These are phyloP conservation scores for Taxawa tesnikishii DNA, from an alignment of 2,329 filamentous ascomycete genomes.

Conservation along the genomic window DNA sequence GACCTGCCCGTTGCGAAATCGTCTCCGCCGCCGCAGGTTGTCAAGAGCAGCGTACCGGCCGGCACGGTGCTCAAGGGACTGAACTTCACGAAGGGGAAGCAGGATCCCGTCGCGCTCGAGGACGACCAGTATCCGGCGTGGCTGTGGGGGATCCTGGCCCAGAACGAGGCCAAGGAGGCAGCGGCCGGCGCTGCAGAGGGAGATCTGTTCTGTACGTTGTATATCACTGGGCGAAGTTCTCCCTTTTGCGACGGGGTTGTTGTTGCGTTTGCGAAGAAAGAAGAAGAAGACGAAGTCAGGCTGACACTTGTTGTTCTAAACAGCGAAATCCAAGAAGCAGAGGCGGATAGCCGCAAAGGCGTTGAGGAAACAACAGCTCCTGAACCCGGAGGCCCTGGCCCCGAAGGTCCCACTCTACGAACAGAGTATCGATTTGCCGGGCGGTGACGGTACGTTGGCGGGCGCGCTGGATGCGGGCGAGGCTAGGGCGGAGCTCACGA, in stretches of 20 bases:
- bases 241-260: too few relatives aligned
- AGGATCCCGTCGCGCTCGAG: slow-evolving; percentile 60
- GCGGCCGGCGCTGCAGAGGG: slow-evolving; percentile 40
- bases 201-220: slow-evolving; percentile 65
- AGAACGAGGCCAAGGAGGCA: slow-evolving; percentile 40
- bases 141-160: slow-evolving; percentile 63
- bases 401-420: slow-evolving; percentile 60
- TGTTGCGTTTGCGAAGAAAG: too few relatives aligned
- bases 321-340: slow-evolving; percentile 78
- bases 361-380: slow-evolving; percentile 47
- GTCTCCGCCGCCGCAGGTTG: slow-evolving; percentile 15
- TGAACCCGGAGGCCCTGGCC: slow-evolving; percentile 51
- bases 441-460: slow-evolving; percentile 33
- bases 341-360: slow-evolving; percentile 58
- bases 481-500: slow-evolving; percentile 51
- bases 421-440: slow-evolving; percentile 63
- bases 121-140: slow-evolving; percentile 70
- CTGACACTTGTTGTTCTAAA: slow-evolving; percentile 2
- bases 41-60: slow-evolving; percentile 41
- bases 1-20: slow-evolving; percentile 17
- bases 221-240: not conserved
- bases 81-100: slow-evolving; percentile 63
- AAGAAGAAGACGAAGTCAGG: too few relatives aligned
- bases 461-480: slow-evolving; percentile 32
- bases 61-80: slow-evolving; percentile 62